Evolutionary conservation across 23 red algal genomes (phyloP).

Genomic region (Gracilaria domingensis): DNA sequence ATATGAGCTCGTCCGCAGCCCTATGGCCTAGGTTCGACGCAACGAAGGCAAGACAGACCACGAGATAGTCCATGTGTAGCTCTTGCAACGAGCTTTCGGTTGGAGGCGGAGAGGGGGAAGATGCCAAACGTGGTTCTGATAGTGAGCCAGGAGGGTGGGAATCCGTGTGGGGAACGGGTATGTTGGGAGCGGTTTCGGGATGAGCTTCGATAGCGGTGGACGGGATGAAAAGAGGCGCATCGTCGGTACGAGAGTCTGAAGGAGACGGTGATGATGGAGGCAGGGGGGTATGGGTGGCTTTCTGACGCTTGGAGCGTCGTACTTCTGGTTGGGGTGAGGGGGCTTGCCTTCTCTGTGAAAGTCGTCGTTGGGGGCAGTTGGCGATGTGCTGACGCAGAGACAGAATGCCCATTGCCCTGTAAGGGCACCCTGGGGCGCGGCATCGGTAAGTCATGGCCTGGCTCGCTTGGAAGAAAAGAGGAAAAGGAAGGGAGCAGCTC

Average conservation of each 20-base stretch:
- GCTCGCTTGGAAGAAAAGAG: background rate
- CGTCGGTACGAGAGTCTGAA: background rate
- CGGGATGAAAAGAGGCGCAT: background rate
- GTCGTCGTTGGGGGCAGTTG: background rate
- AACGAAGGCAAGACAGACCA: background rate
- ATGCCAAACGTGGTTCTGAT: background rate
- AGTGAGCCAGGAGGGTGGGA: background rate
- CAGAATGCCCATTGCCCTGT: background rate
- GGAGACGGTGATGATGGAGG: background rate
- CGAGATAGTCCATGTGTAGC: background rate
- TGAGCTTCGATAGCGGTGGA: background rate
- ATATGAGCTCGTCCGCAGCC: background rate
- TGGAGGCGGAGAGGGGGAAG: background rate
- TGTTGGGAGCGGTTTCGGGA: background rate
- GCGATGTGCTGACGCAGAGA: conserved; percentile 1
- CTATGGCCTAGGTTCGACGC: background rate
- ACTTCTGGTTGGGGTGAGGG: background rate
- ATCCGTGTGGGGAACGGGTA: background rate
- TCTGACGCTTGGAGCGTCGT: background rate
- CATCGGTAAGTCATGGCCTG: background rate
- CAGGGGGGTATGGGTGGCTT: background rate
- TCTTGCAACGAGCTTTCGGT: background rate
- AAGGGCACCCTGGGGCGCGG: background rate
- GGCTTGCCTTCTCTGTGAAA: background rate
- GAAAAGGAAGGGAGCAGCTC: too few relatives aligned